Evolutionary conservation across 2,329 filamentous ascomycete species (phyloP), one percentile per base, ranked within the genome.

Genomic region (Phialophora macrospora): DNA sequence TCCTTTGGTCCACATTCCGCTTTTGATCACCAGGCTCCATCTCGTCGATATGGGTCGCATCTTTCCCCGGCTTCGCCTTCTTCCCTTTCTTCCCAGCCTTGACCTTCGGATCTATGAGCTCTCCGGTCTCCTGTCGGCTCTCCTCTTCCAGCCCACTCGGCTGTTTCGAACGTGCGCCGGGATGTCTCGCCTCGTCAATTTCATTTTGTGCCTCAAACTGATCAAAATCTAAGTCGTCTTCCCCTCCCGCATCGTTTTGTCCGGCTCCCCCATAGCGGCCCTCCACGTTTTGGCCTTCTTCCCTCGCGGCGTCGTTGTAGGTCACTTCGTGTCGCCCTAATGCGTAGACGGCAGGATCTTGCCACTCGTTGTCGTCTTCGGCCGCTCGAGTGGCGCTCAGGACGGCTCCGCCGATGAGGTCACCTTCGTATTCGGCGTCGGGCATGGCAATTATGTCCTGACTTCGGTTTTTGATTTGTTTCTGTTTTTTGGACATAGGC

Each of bases 111-210:
- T 63, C 57, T 17, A 69, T 56, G 20, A 46, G 38, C 26, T 72
- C 73, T 51, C 71, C 71, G 5, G 72, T 75, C 32, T 71, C 78
- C 49, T 77, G 24, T 76, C 78, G 41, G 12, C 80, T 46, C 56
- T 73, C 7, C 78, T 79, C 62, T 69, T 75, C 3, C 30, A 76
- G 1, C 68, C 77, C 5, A 75, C 76, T 12, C 64, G 78, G 32
- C 20, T 77, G 3, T 70, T 76, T 8, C 78, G 81, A 68, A 68
- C 70, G 32, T n/a, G 64, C 67, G n/a, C 66, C 64, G 20, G 66
- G 64, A 55, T 66, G 60, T 6, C 64, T 34, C 17, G 68, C 65
- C 6, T 62, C 60, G 28, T 65, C 56, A 12, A 44, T 11, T 7
- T 56, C 17, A 11, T 49, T 30, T 26, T 58, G n/a, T 38, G 32